Evolutionary conservation across 306 rosid species (phyloP).

Genomic region (Glycine tomentella): DNA sequence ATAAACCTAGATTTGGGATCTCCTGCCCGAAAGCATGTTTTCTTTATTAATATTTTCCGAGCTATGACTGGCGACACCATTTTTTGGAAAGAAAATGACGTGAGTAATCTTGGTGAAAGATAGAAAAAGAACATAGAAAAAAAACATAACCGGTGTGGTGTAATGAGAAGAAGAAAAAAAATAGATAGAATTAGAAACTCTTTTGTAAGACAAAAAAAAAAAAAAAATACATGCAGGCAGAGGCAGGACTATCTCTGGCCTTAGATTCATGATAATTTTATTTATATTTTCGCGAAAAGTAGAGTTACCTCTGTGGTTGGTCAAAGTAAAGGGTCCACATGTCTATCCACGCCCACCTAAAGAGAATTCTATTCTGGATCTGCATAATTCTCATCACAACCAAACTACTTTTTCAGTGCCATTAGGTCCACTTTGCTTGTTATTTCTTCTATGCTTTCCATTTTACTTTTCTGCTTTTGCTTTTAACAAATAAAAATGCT

Average conservation of each 20-base stretch:
- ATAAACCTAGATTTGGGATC: not conserved
- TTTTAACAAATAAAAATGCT: not conserved
- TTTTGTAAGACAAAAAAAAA: not conserved
- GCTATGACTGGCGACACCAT: constrained; percentile 13
- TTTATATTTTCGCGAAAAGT: constrained; percentile 6
- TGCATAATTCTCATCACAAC: constrained; percentile 1
- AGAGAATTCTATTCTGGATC: not conserved
- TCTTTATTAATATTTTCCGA: not conserved
- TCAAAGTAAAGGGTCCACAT: constrained; percentile 40
- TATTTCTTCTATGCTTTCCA: not conserved
- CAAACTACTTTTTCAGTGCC: constrained; percentile 39
- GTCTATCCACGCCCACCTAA: constrained; percentile 36
- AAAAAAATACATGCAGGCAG: not conserved
- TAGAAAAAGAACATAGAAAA: not conserved
- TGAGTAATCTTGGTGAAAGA: not conserved
- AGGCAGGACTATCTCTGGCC: not conserved
- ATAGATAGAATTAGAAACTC: not conserved
- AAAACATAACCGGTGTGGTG: not conserved
- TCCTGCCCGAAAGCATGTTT: not conserved
- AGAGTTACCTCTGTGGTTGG: not conserved
- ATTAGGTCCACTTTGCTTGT: constrained; percentile 33
- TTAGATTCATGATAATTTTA: not conserved
- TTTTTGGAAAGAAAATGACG: not conserved
- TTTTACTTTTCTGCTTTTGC: constrained; percentile 8
- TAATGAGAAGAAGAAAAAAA: not conserved